Evolutionary conservation across 1,139 yeast species (phyloP), one percentile per base, ranked within the genome.

Genomic region (Debaryomyces coudertii): DNA sequence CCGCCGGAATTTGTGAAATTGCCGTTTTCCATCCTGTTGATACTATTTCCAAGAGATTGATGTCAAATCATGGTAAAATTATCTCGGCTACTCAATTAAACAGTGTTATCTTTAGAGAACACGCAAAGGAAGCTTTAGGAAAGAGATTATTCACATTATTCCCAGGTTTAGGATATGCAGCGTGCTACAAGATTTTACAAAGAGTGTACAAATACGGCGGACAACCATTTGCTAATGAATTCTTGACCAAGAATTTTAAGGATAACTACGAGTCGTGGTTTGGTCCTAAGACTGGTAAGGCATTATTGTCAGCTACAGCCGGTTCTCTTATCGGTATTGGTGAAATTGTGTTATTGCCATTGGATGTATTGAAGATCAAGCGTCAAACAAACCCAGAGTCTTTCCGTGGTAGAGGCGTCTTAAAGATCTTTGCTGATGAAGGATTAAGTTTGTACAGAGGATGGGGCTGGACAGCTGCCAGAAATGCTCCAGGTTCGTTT

Each of bases 401-500:
- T 20, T 93, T 93, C 82, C 86, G 85, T 69, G 99, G 99, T 59
- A 87, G 99, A 76, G 98, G 99, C 8, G 90, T 93, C 73, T 51
- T 90, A 53, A 87, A 82, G 70, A 90, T 93, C 60, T 65, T 93
- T 53, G 65, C 78, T 45, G 99, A 93, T 63, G 99, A 95, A 73
- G 99, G 99, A 18, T 79, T 90, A 52, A 90, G 93, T 31, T 78
- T 93, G 60, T 93, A 93, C 76, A 82, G 97, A 67, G 99, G 99
- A 56, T 92, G 98, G 96, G 98, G 98, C 48, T 93, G 99, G 99
- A 93, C 99, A 51, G 96, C 96, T 58, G 99, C 99, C 42, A 85
- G 99, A 80, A 93, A 93, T 66, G 98, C 98, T 3, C 99, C 99
- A 33, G 99, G 99, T 48, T 90, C 97, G 2, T 93, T 93, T 64